Percentiles rank a stretch among this genome's conserved stretches.
phyloP scores from a whole-genome alignment of 202 grass and related monocot species.

The Musa balbisiana region DNA sequence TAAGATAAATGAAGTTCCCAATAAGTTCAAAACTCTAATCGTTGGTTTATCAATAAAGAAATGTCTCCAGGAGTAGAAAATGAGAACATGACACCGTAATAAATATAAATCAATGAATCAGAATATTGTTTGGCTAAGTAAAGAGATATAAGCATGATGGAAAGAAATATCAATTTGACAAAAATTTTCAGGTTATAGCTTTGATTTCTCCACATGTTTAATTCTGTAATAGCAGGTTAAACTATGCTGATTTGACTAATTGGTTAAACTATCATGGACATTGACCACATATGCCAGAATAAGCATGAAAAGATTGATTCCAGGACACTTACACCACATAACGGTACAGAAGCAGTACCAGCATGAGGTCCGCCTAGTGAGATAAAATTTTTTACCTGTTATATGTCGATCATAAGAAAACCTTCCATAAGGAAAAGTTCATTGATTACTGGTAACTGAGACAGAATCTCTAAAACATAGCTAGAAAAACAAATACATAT shows the following conservation, averaged over 20 bases:
- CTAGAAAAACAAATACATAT: too few relatives aligned
- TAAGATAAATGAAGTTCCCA: too few relatives aligned
- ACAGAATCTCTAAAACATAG: too few relatives aligned
- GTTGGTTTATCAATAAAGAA: too few relatives aligned
- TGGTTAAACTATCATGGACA: background rate
- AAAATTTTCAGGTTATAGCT: too few relatives aligned
- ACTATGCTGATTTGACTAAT: background rate
- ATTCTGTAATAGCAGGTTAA: background rate
- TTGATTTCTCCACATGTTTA: too few relatives aligned
- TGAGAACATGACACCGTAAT: too few relatives aligned
- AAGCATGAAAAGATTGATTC: background rate
- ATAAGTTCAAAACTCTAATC: too few relatives aligned
- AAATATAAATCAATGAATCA: background rate
- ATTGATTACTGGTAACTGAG: background rate
- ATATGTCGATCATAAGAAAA: background rate
- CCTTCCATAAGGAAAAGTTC: background rate
- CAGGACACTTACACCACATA: constrained; percentile 68
- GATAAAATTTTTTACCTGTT: constrained; percentile 91
- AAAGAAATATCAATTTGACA: background rate
- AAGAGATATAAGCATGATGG: background rate
- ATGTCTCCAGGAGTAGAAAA: too few relatives aligned
- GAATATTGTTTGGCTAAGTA: background rate
- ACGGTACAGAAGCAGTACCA: constrained; percentile 88
- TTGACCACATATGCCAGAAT: background rate
- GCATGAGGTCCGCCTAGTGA: constrained; percentile 89